A percentile compares a stretch with the other conserved stretches of the same genome.
phyloP scores from a whole-genome alignment of 2,329 filamentous ascomycete species.

The Claviceps spartinae region DNA sequence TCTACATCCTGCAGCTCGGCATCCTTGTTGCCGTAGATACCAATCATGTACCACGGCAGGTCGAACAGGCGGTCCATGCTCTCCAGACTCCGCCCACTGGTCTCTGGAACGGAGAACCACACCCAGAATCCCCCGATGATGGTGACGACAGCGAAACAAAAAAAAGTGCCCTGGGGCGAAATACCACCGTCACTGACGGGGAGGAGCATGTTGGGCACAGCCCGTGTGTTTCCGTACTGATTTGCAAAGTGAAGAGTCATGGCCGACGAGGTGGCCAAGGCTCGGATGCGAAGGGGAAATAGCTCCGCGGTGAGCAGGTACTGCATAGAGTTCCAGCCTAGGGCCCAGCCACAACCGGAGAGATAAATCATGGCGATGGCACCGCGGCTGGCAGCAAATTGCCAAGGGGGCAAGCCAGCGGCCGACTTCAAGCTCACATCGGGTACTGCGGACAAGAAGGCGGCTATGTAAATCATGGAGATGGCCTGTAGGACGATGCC shows the following conservation, averaged over 20 bases:
- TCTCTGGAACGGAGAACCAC: constrained; percentile 61
- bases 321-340: constrained; percentile 65
- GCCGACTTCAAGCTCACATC: constrained; percentile 34
- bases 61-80: constrained; percentile 60
- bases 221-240: constrained; percentile 64
- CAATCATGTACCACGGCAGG: constrained; percentile 63
- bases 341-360: constrained; percentile 54
- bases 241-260: constrained; percentile 73
- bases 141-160: constrained; percentile 60
- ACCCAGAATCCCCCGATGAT: constrained; percentile 56
- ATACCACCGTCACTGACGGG: constrained; percentile 30
- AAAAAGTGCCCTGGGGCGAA: constrained; percentile 55
- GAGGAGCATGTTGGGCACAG: constrained; percentile 63
- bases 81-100: constrained; percentile 49
- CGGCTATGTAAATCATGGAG: constrained; percentile 48
- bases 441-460: constrained; percentile 50
- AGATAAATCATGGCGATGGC: constrained; percentile 64
- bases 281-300: constrained; percentile 61
- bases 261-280: constrained; percentile 54
- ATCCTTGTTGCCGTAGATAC: constrained; percentile 39
- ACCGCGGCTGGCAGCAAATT: constrained; percentile 46
- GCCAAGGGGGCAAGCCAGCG: constrained; percentile 30
- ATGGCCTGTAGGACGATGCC: constrained; percentile 48
- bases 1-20: constrained; percentile 32
- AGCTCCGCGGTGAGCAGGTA: constrained; percentile 68